Base-by-base conservation (phyloP, 2,329 filamentous ascomycete genomes). In the Cytospora schulzeri region DNA sequence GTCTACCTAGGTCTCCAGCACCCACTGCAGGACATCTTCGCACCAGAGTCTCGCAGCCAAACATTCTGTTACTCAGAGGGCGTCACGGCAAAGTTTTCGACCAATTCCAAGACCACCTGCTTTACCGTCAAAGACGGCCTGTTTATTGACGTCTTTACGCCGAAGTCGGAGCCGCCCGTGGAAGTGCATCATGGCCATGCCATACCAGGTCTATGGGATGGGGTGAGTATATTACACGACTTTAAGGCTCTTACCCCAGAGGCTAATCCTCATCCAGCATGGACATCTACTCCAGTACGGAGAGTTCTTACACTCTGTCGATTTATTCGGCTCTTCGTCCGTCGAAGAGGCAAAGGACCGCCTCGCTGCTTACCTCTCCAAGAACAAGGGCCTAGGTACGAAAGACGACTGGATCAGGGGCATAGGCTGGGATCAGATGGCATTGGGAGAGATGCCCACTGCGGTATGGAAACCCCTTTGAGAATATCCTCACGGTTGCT, bases 381-480 rank as follows among this genome's bases (percentile, higher is more conserved):
- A 71, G 4, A 80, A 88, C 67, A 79, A 83, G 0, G 80, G 76
- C 0, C 80, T 79, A 12, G 88, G 88, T 1, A 80, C 79, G 0
- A 77, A 76, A 38, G 76, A 81, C 8, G 80, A 86, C 62, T 91
- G 89, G 89, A 75, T 90, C 54, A 78, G 88, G 62, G 89, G 89
- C 0, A 80, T 89, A 17, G 89, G 89, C 1, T 91, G 89, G 89
- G 88, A 91, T 71, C 89, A 91, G 76, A 85, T 85, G 64, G 78
- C 80, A 26, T 83, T 90, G 71, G 84, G 85, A 2, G 81, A 81
- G 7, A 88, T 89, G 88, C 89, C 89, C 9, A 86, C 83, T 38
- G 85, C 88, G 70, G 84, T 86, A 75, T 71, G 83, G 79, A 28
- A 33, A 6, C 31, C 48, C 29, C 22, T 17, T 7, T 7, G 26